A percentile compares a stretch with the other conserved stretches of the same genome.
These are phyloP conservation scores for Aspergillus cavernicola DNA, from an alignment of 495 filamentous ascomycete genomes.

Conservation along the genomic window DNA sequence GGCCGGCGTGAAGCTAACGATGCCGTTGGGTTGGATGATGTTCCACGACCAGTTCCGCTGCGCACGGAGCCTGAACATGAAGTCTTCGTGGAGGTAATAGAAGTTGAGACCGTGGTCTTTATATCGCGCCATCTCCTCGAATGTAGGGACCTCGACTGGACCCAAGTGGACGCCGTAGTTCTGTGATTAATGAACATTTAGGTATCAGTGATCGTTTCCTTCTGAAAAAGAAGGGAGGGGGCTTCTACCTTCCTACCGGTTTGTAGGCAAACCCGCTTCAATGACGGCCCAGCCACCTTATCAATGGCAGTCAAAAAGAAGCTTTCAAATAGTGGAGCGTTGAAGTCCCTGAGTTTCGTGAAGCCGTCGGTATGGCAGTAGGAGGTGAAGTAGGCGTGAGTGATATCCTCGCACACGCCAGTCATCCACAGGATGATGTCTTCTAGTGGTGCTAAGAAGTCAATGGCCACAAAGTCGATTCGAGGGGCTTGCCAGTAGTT, in stretches of 20 bases:
- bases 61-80: constrained; percentile 17
- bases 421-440: constrained; percentile 8
- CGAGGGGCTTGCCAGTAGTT: constrained; percentile 16
- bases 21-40: constrained; percentile 29
- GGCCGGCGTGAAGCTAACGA: constrained; percentile 24
- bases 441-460: constrained; percentile 6
- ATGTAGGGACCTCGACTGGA: constrained; percentile 23
- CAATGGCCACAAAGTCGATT: constrained; percentile 23
- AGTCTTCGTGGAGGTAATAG: constrained; percentile 35
- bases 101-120: constrained; percentile 28
- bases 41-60: constrained; percentile 27
- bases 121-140: constrained; percentile 24
- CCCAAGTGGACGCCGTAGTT: constrained; percentile 31
- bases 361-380: constrained; percentile 34
- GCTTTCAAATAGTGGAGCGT: constrained; percentile 28
- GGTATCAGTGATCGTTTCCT: too few species aligned
- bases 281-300: not conserved
- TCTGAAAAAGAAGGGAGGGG: not conserved
- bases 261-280: too few species aligned
- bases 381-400: constrained; percentile 26
- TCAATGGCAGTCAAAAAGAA: constrained; percentile 27
- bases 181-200: constrained; percentile 6
- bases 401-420: constrained; percentile 16
- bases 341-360: constrained; percentile 15
- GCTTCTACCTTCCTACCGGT: too few species aligned